Evolutionary conservation across 352 stramenopile genomes (phyloP), one percentile per base, ranked within the genome.

Genomic region (Globisporangium perplexum): DNA sequence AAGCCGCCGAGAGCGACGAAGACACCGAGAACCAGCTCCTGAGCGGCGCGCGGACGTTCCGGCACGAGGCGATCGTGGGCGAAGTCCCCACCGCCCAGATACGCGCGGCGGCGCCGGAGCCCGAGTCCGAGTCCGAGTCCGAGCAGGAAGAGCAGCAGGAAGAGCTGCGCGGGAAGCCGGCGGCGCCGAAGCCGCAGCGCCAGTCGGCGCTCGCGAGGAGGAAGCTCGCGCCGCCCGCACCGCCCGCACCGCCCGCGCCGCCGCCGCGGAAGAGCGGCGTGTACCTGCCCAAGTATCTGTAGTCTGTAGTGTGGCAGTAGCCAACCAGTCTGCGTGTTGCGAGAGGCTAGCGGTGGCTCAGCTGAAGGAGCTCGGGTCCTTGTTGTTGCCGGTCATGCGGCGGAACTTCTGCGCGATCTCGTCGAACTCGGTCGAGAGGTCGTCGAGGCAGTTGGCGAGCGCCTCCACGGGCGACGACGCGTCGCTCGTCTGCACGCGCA

Each of bases 401-500:
- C 83, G 80, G 62, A 93, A 93, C 57, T 90, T 89, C 45, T 89
- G 80, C 57, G 80, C 80, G 53, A 93, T 77, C 65, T 91, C 81
- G 59, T 93, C 80, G 56, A 93, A 93, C 66, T 93, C 83, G 58
- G 79, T 90, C 59, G 78, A 90, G 43, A 93, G 75, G 57, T 93
- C 83, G 61, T 93, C 83, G 35, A 91, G 75, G 57, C 76, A 90
- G 60, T 89, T 90, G 55, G 74, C 77, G 33, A 93, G 68, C 48
- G 83, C 80, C 57, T 93, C 77, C 33, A 93, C 80, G 26, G 83
- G 83, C 47, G 80, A 89, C 47, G 80, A 91, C 62, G 80, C 75
- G 68, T 94, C 79, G 53, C 88, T 89, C 22, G 86, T 96, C 70
- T 93, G 93, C 60, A 98, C 92, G 63, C 96, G 97, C 52, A 98